These are phyloP conservation scores for Vaccinium corymbosum DNA, from an alignment of 148 eudicot genomes.

Conservation along the genomic window DNA sequence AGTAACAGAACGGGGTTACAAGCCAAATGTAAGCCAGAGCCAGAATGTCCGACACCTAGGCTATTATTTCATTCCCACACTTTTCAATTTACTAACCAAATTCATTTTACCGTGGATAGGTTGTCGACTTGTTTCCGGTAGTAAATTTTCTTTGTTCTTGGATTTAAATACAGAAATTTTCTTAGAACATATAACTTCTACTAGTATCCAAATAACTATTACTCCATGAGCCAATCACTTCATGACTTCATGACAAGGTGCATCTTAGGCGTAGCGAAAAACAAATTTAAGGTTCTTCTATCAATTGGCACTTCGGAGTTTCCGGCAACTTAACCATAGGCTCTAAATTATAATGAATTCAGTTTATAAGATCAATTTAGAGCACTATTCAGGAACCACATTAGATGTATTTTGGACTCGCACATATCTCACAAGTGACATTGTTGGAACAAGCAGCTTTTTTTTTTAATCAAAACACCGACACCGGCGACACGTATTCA, in stretches of 20 bases:
- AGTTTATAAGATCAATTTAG: background rate
- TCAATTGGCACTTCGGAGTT: background rate
- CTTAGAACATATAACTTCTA: background rate
- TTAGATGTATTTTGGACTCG: background rate
- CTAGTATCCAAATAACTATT: background rate
- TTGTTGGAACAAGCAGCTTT: background rate
- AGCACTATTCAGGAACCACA: conserved; percentile 9
- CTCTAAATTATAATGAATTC: background rate
- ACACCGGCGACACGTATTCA: background rate
- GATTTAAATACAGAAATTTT: background rate
- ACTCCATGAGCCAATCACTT: background rate
- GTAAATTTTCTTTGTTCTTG: background rate
- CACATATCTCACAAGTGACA: background rate
- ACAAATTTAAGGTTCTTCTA: background rate
- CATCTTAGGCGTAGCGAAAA: background rate
- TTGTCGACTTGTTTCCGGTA: background rate
- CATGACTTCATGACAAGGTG: background rate
- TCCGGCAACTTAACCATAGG: background rate
- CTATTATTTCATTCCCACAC: background rate
- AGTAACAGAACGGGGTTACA: background rate
- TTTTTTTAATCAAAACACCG: background rate
- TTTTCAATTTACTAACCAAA: background rate
- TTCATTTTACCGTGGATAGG: background rate
- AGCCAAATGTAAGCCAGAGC: background rate
- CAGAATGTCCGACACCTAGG: background rate